A percentile compares a stretch with the other conserved stretches of the same genome.
phyloP scores from a whole-genome alignment of 352 stramenopile genomes.

The Aphanomyces stellatus region DNA sequence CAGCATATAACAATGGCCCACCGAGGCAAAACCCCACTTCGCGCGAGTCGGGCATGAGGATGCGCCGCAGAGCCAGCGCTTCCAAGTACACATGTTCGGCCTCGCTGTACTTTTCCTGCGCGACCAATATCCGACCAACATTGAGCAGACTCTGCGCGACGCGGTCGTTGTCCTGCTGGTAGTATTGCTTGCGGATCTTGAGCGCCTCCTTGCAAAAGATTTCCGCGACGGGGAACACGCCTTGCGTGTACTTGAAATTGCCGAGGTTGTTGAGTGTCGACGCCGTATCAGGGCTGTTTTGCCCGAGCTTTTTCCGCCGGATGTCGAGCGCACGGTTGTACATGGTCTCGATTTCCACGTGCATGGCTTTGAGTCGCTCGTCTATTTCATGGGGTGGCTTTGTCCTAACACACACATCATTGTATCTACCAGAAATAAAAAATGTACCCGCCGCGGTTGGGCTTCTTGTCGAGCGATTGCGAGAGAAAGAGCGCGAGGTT shows the following conservation, averaged over 20 bases:
- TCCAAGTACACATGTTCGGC: constrained; percentile 59
- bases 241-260: constrained; percentile 63
- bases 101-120: constrained; percentile 66
- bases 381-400: neutral
- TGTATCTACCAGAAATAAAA: too few relatives aligned
- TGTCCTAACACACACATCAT: too few relatives aligned
- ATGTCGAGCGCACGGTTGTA: constrained; percentile 62
- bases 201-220: constrained; percentile 68
- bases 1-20: constrained; percentile 19
- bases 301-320: constrained; percentile 55
- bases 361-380: constrained; percentile 28
- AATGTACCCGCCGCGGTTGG: too few relatives aligned
- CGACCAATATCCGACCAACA: constrained; percentile 61
- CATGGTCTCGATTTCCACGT: constrained; percentile 47
- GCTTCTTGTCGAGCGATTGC: constrained; percentile 45
- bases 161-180: constrained; percentile 62
- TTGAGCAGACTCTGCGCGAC: constrained; percentile 70
- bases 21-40: constrained; percentile 73
- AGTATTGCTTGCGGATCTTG: constrained; percentile 68
- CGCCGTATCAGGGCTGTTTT: constrained; percentile 69
- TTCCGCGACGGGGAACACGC: constrained; percentile 28
- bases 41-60: constrained; percentile 58
- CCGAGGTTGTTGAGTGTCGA: constrained; percentile 77
- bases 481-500: constrained; percentile 69
- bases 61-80: constrained; percentile 58